Percentiles rank a stretch among this genome's conserved stretches.
Conservation (phyloP, 2,329 filamentous ascomycete genomes). For the Chrysoporthe deuterocubensis region DNA sequence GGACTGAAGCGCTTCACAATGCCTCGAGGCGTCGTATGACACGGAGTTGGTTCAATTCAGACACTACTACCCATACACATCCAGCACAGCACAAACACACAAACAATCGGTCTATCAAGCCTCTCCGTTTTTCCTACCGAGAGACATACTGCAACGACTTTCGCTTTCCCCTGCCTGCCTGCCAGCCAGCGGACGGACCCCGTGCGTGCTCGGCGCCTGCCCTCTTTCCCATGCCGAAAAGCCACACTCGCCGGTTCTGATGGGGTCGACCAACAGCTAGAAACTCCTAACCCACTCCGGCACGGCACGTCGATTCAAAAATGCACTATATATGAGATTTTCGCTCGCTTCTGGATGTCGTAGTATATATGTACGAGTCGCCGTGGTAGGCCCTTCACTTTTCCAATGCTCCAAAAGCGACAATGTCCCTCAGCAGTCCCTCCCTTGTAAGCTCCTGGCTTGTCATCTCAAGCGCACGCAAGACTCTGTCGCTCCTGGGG, state of each 20-base stretch:
- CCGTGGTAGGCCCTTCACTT: background rate
- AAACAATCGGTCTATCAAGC: conserved; percentile 11
- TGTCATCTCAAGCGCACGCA: conserved; percentile 69
- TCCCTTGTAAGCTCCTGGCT: conserved; percentile 66
- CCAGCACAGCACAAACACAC: conserved; percentile 11
- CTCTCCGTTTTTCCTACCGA: background rate
- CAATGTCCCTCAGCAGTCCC: conserved; percentile 69
- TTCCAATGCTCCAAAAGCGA: conserved; percentile 63
- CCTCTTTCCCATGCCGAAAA: background rate
- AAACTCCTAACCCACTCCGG: background rate
- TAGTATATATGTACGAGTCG: background rate
- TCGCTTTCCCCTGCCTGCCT: background rate
- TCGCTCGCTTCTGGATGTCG: background rate
- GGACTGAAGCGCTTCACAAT: too few relatives aligned
- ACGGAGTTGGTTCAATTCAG: conserved; percentile 7
- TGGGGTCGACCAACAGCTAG: background rate
- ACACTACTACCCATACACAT: conserved; percentile 18
- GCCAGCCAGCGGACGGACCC: background rate
- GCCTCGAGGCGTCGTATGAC: background rate
- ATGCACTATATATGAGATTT: background rate
- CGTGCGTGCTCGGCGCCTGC: background rate
- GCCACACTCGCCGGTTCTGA: background rate
- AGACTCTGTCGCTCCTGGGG: conserved; percentile 68
- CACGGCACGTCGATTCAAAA: background rate
- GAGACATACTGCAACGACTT: background rate